These are phyloP conservation scores for Xylaria telfairii DNA, from an alignment of 495 filamentous ascomycete species.

Conservation along the genomic window DNA sequence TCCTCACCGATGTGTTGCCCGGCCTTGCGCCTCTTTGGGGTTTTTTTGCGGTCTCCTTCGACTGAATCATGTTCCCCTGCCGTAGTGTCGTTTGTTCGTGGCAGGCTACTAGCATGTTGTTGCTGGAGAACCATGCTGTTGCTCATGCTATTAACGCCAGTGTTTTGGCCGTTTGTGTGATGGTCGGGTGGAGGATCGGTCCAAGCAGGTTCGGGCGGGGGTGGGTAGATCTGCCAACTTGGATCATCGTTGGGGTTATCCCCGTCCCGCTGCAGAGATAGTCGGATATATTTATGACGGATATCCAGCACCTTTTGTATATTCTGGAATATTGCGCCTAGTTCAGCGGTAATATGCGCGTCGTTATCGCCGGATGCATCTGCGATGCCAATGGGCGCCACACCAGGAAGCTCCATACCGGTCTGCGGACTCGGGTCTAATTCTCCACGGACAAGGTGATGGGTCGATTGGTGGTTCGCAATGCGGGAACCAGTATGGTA, in stretches of 20 bases:
- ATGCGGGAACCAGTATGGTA: conserved; percentile 20
- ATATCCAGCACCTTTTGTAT: conserved; percentile 82
- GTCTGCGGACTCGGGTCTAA: conserved; percentile 22
- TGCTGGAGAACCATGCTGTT: conserved; percentile 59
- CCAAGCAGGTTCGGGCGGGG: conserved; percentile 90
- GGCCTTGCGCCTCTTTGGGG: conserved; percentile 73
- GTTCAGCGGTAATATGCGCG: conserved; percentile 76
- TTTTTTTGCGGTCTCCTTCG: conserved; percentile 38
- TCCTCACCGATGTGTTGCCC: conserved; percentile 91
- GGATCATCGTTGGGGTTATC: conserved; percentile 89
- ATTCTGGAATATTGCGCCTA: conserved; percentile 83
- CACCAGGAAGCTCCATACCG: conserved; percentile 33
- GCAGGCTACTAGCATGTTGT: conserved; percentile 31
- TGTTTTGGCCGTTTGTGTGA: conserved; percentile 45
- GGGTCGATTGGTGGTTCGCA: conserved; percentile 22
- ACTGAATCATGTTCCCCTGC: conserved; percentile 2
- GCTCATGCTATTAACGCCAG: conserved; percentile 56
- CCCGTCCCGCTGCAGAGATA: conserved; percentile 80
- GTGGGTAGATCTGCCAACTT: conserved; percentile 87
- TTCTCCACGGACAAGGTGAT: conserved; percentile 30
- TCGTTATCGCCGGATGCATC: conserved; percentile 61
- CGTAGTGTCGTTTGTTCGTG: conserved; percentile 24
- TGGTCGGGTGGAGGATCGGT: conserved; percentile 63
- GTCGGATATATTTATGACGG: conserved; percentile 84
- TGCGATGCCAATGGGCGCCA: conserved; percentile 31